phyloP scores from a whole-genome alignment of 768 basidiomycete species.

The Phylloporus rhodoxanthus region DNA sequence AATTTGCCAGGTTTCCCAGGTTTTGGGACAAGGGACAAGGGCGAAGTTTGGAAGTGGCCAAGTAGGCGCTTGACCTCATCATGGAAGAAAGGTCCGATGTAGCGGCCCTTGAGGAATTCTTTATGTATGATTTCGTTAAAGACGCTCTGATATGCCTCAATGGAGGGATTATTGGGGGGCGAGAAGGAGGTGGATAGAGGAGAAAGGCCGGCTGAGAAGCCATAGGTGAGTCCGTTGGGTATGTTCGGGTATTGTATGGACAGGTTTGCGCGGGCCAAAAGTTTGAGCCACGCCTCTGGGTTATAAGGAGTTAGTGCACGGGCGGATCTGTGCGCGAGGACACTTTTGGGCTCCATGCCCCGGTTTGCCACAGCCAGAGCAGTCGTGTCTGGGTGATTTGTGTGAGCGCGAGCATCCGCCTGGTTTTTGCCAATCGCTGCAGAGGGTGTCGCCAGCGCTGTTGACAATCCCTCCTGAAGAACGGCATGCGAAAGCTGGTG shows the following conservation, averaged over 20 bases:
- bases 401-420: background rate
- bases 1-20: background rate
- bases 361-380: background rate
- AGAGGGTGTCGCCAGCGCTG: background rate
- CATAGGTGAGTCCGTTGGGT: background rate
- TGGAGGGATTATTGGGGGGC: background rate
- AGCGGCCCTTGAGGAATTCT: background rate
- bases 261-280: background rate
- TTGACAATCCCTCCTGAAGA: background rate
- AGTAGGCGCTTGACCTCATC: background rate
- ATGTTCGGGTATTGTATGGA: background rate
- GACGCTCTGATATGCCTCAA: accelerated
- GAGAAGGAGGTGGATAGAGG: background rate
- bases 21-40: background rate
- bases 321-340: background rate
- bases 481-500: background rate
- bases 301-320: background rate
- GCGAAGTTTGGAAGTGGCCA: background rate
- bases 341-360: background rate
- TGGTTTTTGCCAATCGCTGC: background rate
- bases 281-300: background rate
- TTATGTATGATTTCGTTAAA: background rate
- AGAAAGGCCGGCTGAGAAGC: background rate
- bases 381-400: background rate
- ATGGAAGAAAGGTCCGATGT: background rate